phyloP scores from a whole-genome alignment of 2,329 filamentous ascomycete species.

The Penicillium sp. region DNA sequence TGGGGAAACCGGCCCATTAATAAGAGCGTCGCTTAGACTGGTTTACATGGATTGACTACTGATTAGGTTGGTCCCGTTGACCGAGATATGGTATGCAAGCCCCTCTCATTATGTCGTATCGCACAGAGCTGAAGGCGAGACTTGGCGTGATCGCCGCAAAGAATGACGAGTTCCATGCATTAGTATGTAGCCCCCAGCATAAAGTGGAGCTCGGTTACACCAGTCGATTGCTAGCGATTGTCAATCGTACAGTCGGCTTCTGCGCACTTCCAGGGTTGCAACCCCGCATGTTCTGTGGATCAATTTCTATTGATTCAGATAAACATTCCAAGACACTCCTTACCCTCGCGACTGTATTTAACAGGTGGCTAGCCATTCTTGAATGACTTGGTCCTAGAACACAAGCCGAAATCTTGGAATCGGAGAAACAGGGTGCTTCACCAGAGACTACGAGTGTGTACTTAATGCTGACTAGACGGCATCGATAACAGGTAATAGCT shows the following conservation, averaged over 20 bases:
- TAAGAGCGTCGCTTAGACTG: background rate
- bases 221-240: constrained; percentile 2
- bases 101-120: background rate
- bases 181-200: background rate
- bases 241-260: background rate
- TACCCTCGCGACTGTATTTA: too few species aligned
- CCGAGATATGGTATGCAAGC: background rate
- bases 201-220: background rate
- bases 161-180: constrained; percentile 8
- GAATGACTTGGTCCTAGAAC: too few species aligned
- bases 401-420: too few species aligned
- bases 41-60: background rate
- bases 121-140: background rate
- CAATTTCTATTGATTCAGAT: background rate
- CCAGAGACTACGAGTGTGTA: too few species aligned
- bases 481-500: too few species aligned
- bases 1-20: background rate
- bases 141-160: constrained; percentile 11
- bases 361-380: too few species aligned
- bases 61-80: background rate
- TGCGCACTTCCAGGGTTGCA: background rate
- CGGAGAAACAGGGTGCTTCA: too few species aligned
- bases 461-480: too few species aligned
- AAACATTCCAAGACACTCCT: too few species aligned
- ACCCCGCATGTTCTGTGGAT: background rate